Conservation (phyloP, 2,329 filamentous ascomycete species). For the Aschersonia sp. region DNA sequence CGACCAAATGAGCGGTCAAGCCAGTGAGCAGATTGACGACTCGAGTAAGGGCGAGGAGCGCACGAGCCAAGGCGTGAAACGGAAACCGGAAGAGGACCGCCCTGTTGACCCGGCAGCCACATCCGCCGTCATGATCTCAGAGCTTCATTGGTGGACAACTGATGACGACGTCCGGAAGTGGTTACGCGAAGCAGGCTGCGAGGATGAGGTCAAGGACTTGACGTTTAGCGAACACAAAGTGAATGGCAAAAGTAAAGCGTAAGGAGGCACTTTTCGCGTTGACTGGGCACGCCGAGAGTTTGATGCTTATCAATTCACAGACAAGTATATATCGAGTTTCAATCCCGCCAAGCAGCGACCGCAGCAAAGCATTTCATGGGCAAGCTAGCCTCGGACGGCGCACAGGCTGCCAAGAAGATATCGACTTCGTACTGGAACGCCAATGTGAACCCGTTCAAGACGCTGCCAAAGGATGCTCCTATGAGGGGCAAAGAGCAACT, state of each 20-base stretch:
- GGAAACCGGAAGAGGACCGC: slow-evolving; percentile 45
- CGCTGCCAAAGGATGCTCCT: slow-evolving; percentile 76
- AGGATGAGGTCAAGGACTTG: slow-evolving; percentile 77
- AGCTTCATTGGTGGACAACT: slow-evolving; percentile 92
- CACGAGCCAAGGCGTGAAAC: slow-evolving; percentile 37
- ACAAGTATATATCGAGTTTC: slow-evolving; percentile 75
- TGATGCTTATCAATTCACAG: slow-evolving; percentile 19
- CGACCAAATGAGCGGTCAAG: slow-evolving; percentile 15
- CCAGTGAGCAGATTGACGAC: slow-evolving; percentile 8
- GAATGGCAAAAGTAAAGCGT: slow-evolving; percentile 98
- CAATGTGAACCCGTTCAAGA: slow-evolving; percentile 75
- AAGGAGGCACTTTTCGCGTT: slow-evolving; percentile 16
- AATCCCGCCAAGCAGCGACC: slow-evolving; percentile 69
- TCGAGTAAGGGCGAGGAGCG: slow-evolving; percentile 12
- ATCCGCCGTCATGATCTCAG: slow-evolving; percentile 69
- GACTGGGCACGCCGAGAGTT: neutral
- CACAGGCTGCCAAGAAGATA: slow-evolving; percentile 50
- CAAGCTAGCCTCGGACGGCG: slow-evolving; percentile 35
- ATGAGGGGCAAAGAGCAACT: slow-evolving; percentile 42
- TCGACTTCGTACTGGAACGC: slow-evolving; percentile 63
- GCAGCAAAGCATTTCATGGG: slow-evolving; percentile 76
- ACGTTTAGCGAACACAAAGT: slow-evolving; percentile 98
- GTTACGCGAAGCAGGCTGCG: slow-evolving; percentile 63
- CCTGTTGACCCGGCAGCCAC: slow-evolving; percentile 46
- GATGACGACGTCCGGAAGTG: slow-evolving; percentile 90